Base-by-base conservation (phyloP, 208 protist species). In the Balamuthia mandrillaris region DNA sequence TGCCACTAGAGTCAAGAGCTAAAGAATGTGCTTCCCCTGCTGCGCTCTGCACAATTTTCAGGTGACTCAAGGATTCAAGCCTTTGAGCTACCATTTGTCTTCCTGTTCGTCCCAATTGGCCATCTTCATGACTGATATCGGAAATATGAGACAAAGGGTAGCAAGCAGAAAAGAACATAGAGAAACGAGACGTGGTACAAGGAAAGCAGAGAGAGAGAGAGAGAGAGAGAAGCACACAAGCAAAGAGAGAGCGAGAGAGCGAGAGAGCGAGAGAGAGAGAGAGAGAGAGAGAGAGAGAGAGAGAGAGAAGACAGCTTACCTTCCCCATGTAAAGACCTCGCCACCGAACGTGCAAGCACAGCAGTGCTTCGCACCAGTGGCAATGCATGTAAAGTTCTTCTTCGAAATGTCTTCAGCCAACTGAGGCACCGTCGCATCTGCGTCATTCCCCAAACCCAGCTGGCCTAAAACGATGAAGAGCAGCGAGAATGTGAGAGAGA, bases 281-380 rank as follows among this genome's bases (percentile, higher is more conserved):
- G n/a, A n/a, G n/a, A n/a, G n/a, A n/a, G n/a, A n/a, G n/a, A n/a
- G n/a, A n/a, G n/a, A n/a, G n/a, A n/a, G n/a, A n/a, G n/a, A n/a
- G n/a, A n/a, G n/a, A n/a, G n/a, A n/a, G n/a, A n/a, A n/a, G n/a
- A n/a, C n/a, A n/a, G n/a, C n/a, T n/a, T n/a, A n/a, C n/a, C n/a
- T n/a, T n/a, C 66, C 66, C 66, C 66, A 77, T 0, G 66, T 77
- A 45, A 54, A 77, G n/a, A 77, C 44, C 42, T 77, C 66, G 39
- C 66, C 66, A 2, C 44, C 33, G 24, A 56, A 39, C 54, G 66
- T 54, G 14, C 56, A 63, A 12, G 56, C 10, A 31, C 56, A 21
- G 7, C 44, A 54, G 44, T 77, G 66, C 44, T 77, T 39, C 0
- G 44, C 66, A 1, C 66, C 66, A 29, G 44, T 56, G 16, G 66